Conservation (phyloP, 2,329 filamentous ascomycete species). For the Cytospora piceicola region DNA sequence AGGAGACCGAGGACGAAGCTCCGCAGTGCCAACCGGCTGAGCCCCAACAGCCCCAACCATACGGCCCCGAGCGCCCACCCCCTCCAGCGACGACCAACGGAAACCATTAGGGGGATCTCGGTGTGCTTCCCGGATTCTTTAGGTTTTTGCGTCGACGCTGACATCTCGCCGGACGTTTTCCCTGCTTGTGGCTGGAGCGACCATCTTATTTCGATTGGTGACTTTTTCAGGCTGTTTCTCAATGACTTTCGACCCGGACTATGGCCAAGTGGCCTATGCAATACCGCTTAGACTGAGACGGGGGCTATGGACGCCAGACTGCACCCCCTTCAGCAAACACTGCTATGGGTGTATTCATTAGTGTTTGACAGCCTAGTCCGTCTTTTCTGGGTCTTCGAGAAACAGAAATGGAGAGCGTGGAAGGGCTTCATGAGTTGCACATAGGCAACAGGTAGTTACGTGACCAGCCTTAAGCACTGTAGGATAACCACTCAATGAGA, state of each 20-base stretch:
- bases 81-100: slow-evolving; percentile 48
- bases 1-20: slow-evolving; percentile 42
- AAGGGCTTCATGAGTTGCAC: slow-evolving; percentile 9
- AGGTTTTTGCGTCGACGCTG: slow-evolving; percentile 7
- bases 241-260: not conserved
- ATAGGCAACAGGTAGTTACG: slow-evolving; percentile 4
- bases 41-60: slow-evolving; percentile 46
- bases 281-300: slow-evolving; percentile 3
- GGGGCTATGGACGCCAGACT: slow-evolving; percentile 5
- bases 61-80: slow-evolving; percentile 55
- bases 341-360: slow-evolving; percentile 10
- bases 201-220: not conserved
- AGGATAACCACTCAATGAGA: slow-evolving; percentile 23
- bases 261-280: slow-evolving; percentile 15
- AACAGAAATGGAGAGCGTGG: not conserved
- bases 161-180: slow-evolving; percentile 10
- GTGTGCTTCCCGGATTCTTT: slow-evolving; percentile 16
- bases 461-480: slow-evolving; percentile 17
- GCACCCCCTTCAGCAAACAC: not conserved
- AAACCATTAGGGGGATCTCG: slow-evolving; percentile 39
- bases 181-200: slow-evolving; percentile 13
- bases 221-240: not conserved
- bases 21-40: slow-evolving; percentile 39
- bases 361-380: not conserved
- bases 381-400: not conserved